Conservation (phyloP, 139 green algal species). For the Chlamydomonas sphaeroides region DNA sequence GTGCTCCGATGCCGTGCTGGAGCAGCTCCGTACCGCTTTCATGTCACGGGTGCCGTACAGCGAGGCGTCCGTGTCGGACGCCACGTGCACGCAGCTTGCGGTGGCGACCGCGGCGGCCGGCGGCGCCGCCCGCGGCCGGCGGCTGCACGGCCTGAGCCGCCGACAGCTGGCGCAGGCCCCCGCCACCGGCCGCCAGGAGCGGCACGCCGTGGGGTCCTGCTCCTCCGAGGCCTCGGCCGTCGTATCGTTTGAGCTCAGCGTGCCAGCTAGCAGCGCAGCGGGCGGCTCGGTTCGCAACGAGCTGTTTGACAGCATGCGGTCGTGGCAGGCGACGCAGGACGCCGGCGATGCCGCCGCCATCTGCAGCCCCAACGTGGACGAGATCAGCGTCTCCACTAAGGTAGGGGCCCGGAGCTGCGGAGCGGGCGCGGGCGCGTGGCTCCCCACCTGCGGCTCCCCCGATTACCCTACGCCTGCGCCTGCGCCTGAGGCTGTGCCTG, state of each 20-base stretch:
- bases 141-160: neutral
- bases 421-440: too few species aligned
- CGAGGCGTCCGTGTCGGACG: neutral
- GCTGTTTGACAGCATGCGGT: constrained; percentile 16
- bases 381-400: constrained; percentile 19
- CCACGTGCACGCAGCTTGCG: neutral
- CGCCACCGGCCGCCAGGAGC: neutral
- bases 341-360: neutral
- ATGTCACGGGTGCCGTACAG: neutral
- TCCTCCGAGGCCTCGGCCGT: neutral
- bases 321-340: constrained; percentile 18
- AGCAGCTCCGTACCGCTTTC: too few species aligned
- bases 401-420: too few species aligned
- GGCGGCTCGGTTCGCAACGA: neutral
- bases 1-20: neutral
- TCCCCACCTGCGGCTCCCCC: too few species aligned
- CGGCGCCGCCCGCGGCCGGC: neutral
- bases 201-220: neutral
- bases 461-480: too few species aligned
- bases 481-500: too few species aligned
- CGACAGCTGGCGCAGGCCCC: too few species aligned
- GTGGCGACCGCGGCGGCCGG: neutral
- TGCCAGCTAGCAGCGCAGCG: neutral
- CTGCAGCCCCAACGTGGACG: neutral
- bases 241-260: neutral